Conservation (phyloP, 2,329 filamentous ascomycete species). For the Fusarium sp. region DNA sequence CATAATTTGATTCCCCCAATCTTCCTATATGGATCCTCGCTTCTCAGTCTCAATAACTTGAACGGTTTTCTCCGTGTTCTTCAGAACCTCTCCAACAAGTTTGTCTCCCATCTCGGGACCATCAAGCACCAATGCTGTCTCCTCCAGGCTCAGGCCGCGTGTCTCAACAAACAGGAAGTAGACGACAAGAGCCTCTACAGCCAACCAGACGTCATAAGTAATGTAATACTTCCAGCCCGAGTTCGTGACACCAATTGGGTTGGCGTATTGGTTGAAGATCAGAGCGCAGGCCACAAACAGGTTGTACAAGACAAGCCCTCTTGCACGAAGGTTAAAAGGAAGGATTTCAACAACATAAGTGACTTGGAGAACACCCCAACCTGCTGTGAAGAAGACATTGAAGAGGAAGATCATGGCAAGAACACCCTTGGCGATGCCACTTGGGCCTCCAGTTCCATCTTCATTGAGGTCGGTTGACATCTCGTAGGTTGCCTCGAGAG, state of each 20-base stretch:
- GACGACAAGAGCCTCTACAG: constrained; percentile 5
- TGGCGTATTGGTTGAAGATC: constrained; percentile 16
- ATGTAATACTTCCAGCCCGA: constrained; percentile 14
- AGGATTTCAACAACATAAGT: constrained; percentile 16
- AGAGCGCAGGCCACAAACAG: constrained; percentile 4
- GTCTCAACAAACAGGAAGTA: constrained; percentile 20
- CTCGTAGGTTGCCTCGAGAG: constrained; percentile 2
- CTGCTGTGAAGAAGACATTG: constrained; percentile 9
- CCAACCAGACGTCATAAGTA: constrained; percentile 8
- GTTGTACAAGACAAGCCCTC: constrained; percentile 2
- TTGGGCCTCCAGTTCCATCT: constrained; percentile 7
- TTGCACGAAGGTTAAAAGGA: constrained; percentile 2
- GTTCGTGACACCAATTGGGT: constrained; percentile 5
- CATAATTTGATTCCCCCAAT: accelerated
- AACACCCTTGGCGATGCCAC: constrained; percentile 8
- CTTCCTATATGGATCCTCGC: background rate
- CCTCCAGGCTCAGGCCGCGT: background rate
- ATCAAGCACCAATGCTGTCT: constrained; percentile 42
- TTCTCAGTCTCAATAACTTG: constrained; percentile 8
- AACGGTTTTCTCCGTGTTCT: constrained; percentile 1
- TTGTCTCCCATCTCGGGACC: constrained; percentile 42
- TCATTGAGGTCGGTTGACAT: constrained; percentile 6
- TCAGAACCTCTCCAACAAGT: constrained; percentile 8
- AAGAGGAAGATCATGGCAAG: constrained; percentile 20
- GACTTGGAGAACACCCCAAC: constrained; percentile 16